Conservation (phyloP, 306 rosid genomes). For the Cotoneaster glaucophyllus region DNA sequence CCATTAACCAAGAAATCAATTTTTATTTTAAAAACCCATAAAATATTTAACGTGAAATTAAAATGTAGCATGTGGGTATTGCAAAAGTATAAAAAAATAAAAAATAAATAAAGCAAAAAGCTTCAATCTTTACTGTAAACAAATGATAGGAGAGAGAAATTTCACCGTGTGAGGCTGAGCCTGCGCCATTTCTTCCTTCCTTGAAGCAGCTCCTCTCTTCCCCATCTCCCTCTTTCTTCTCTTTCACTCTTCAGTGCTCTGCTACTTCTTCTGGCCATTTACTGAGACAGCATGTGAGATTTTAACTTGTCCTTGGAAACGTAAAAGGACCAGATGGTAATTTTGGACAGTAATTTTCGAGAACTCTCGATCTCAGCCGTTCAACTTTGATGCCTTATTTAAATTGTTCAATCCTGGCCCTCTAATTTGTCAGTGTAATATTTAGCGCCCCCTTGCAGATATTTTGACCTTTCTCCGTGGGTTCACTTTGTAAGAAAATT, state of each 20-base stretch:
- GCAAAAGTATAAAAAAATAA: too few relatives aligned
- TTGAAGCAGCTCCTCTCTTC: background rate
- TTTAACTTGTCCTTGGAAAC: background rate
- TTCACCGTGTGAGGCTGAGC: background rate
- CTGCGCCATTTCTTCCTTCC: background rate
- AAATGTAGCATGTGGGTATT: background rate
- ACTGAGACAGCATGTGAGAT: background rate
- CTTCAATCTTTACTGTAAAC: background rate
- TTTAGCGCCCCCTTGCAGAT: background rate
- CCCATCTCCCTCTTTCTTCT: background rate
- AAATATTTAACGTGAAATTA: background rate
- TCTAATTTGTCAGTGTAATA: background rate
- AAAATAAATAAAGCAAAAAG: background rate
- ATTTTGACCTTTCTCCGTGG: background rate
- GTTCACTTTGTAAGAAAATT: background rate
- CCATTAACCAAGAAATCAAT: background rate
- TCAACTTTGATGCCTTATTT: background rate
- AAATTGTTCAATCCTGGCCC: background rate
- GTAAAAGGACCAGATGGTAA: background rate
- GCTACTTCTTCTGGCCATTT: background rate
- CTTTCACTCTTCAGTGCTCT: too few relatives aligned
- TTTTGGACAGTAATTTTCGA: background rate
- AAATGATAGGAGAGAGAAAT: background rate
- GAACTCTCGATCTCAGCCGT: background rate
- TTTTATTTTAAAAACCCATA: background rate